Evolutionary conservation across 164 flowering plant species (phyloP), one percentile per base, ranked within the genome.

Genomic region (Sextonia rubra): DNA sequence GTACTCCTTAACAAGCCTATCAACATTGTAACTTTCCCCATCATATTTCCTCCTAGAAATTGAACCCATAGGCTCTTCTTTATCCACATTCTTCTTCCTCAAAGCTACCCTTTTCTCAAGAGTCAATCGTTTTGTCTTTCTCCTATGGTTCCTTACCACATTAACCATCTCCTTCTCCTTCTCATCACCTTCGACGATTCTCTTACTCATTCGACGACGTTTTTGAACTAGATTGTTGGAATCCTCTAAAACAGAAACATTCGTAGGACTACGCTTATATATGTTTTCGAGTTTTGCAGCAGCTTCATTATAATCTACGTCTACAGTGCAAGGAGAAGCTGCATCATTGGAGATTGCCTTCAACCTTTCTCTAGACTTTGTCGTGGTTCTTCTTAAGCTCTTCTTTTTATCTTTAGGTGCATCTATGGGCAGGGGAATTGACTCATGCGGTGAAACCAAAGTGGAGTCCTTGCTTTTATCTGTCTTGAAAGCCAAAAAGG

Each of bases 231-330:
- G 66, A 48, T 69, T 66, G 64, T 73, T 77, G 6, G 70, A 60
- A 56, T 83, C 83, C 64, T 84, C 87, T 17, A 47, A 81, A 66
- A 82, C 89, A 24, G 86, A 80, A 62, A 75, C 64, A 70, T 74
- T 82, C n/a, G 78, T 69, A 3, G 84, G 85, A 76, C 92, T 89
- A 30, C 83, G 90, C 80, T 90, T 91, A 80, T 80, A 95, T 32
- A 95, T 79, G 30, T 72, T 86, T 82, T 93, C 97, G 47, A 95
- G 94, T 72, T 86, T 87, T 26, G 89, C 97, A 1, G 97, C 98
- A n/a, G 95, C 99, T 79, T 88, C 98, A 80, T 84, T 85, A 70
- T 88, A 90, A 77, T 95, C 97, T 78, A 93, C 71, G 23, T 89
- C 97, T 69, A 76, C 17, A 26, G 88, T 68, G 73, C 85, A 80